Percentiles rank a stretch among this genome's conserved stretches.
Conservation (phyloP, 2,329 filamentous ascomycete genomes). For the Chalara sp. region DNA sequence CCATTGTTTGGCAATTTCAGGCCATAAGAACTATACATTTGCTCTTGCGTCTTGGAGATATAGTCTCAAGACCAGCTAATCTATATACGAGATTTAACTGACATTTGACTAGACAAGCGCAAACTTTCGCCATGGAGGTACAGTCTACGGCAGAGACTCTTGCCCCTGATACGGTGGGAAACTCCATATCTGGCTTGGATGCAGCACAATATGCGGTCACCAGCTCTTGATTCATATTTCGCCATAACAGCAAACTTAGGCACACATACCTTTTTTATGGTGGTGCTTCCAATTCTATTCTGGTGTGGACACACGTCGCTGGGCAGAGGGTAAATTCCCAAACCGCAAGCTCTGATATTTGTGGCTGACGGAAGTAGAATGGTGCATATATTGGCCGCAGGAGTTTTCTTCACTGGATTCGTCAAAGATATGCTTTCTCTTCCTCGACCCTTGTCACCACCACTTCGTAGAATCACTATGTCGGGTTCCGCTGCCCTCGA, state of each 20-base stretch:
- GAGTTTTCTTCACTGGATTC: slow-evolving; percentile 86
- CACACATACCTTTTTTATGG: slow-evolving; percentile 98
- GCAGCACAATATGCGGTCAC: slow-evolving; percentile 73
- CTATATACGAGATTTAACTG: background rate
- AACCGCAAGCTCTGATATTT: background rate
- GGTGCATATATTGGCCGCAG: slow-evolving; percentile 69
- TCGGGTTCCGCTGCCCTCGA: slow-evolving; percentile 91
- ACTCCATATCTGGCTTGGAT: slow-evolving; percentile 87
- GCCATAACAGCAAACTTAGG: slow-evolving; percentile 93
- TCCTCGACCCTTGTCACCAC: slow-evolving; percentile 84
- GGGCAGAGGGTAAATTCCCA: slow-evolving; percentile 69
- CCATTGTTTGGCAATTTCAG: too few relatives aligned
- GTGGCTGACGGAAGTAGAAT: slow-evolving; percentile 37
- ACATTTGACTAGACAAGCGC: slow-evolving; percentile 58
- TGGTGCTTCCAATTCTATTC: slow-evolving; percentile 87
- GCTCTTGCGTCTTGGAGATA: too few relatives aligned
- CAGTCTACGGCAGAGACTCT: slow-evolving; percentile 67
- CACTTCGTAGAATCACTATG: slow-evolving; percentile 92
- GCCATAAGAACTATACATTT: too few relatives aligned
- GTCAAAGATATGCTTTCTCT: slow-evolving; percentile 92
- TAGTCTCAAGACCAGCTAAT: background rate
- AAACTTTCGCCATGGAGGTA: slow-evolving; percentile 87
- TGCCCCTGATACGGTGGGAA: slow-evolving; percentile 89
- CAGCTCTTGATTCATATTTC: slow-evolving; percentile 90
- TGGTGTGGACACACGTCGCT: slow-evolving; percentile 88